Percentiles rank a stretch among this genome's conserved stretches.
Evolutionary conservation across 345 rosid genomes (phyloP).

Genomic region (Carallia pectinifolia): DNA sequence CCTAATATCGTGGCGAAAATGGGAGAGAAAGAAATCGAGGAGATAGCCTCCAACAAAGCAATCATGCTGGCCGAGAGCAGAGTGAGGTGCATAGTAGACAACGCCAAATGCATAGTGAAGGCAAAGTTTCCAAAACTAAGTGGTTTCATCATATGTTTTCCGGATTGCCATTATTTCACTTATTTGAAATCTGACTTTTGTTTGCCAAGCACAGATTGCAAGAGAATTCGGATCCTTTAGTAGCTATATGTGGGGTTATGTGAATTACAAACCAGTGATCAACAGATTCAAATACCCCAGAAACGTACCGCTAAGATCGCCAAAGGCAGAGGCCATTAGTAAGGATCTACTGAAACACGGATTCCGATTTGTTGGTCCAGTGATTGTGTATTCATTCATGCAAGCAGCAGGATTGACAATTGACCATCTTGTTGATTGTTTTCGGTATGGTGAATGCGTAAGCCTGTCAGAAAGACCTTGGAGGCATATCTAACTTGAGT

Average conservation of each 20-base stretch:
- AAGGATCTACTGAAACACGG: constrained; percentile 77
- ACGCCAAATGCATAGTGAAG: constrained; percentile 85
- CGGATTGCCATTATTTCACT: too few species aligned
- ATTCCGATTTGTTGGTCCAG: constrained; percentile 89
- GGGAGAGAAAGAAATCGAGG: constrained; percentile 77
- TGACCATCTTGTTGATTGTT: constrained; percentile 88
- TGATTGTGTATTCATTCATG: constrained; percentile 88
- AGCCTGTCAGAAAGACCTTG: constrained; percentile 85
- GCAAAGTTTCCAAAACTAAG: constrained; percentile 33
- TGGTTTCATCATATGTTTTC: background rate
- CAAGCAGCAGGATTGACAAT: constrained; percentile 91
- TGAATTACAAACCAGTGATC: constrained; percentile 73
- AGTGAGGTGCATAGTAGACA: constrained; percentile 82
- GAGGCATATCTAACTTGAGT: constrained; percentile 57
- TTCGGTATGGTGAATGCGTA: constrained; percentile 70
- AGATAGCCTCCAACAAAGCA: constrained; percentile 69
- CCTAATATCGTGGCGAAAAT: constrained; percentile 68
- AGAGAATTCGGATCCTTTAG: constrained; percentile 86
- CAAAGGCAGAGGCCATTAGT: constrained; percentile 88
- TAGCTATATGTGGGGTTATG: constrained; percentile 78
- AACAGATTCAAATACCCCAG: constrained; percentile 70
- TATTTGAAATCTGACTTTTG: too few species aligned
- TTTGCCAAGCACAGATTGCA: constrained; percentile 41
- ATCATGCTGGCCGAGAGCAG: constrained; percentile 75
- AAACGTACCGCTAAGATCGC: constrained; percentile 73